phyloP scores from a whole-genome alignment of 1,284 basidiomycete genomes.

The Agroathelia rolfsii region DNA sequence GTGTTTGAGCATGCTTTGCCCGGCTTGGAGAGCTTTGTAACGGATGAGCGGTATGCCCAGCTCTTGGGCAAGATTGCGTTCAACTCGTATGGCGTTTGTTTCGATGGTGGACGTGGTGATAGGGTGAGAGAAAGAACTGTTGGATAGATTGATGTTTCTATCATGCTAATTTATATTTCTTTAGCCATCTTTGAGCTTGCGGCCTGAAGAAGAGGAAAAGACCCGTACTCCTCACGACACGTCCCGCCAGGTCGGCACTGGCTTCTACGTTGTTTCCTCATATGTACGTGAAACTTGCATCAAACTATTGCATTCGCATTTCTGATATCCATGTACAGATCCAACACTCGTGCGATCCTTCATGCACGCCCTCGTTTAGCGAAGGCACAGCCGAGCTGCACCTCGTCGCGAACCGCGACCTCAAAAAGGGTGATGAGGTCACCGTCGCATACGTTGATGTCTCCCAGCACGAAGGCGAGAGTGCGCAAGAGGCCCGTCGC shows the following conservation, averaged over 20 bases:
- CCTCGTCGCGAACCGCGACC: conserved; percentile 50
- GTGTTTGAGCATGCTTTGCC: conserved; percentile 56
- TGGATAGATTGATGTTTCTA: background rate
- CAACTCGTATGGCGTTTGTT: conserved; percentile 64
- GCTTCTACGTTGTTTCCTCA: conserved; percentile 64
- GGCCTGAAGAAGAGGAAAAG: conserved; percentile 59
- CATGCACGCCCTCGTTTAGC: conserved; percentile 50
- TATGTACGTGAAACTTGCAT: conserved; percentile 37
- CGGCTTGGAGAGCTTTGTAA: conserved; percentile 60
- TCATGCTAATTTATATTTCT: conserved; percentile 2
- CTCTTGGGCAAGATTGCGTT: conserved; percentile 64
- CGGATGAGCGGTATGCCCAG: conserved; percentile 50
- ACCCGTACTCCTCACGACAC: conserved; percentile 69
- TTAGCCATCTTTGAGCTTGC: conserved; percentile 36
- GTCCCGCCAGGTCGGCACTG: conserved; percentile 59
- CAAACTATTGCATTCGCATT: conserved; percentile 1
- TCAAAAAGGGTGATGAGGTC: conserved; percentile 66
- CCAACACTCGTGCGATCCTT: conserved; percentile 63
- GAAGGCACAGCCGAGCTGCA: conserved; percentile 53
- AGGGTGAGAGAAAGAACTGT: conserved; percentile 45
- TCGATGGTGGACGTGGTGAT: conserved; percentile 53
- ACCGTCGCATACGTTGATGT: conserved; percentile 68
- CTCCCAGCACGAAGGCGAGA: conserved; percentile 41
- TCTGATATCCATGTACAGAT: conserved; percentile 25
- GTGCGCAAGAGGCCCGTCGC: conserved; percentile 40